Evolutionary conservation across 169 alveolate genomes (phyloP).

Genomic region (Besnoitia besnoiti): DNA sequence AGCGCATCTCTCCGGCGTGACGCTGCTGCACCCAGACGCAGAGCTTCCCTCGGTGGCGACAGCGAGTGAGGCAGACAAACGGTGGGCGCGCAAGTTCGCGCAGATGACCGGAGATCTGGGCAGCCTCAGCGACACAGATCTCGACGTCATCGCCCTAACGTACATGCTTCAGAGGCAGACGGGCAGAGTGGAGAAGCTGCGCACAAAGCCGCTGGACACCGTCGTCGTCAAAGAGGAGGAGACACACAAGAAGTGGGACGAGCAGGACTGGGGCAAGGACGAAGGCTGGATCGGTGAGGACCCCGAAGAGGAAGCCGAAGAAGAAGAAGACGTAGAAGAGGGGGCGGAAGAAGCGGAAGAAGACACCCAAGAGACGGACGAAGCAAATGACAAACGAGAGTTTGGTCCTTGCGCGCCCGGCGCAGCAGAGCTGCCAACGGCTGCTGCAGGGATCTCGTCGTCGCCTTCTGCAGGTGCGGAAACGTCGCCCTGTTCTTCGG

Average conservation of each 20-base stretch:
- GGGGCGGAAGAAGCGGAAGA: neutral
- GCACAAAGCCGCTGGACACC: conserved; percentile 40
- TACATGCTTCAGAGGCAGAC: conserved; percentile 69
- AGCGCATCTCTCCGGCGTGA: conserved; percentile 16
- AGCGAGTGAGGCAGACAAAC: conserved; percentile 36
- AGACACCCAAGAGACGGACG: neutral
- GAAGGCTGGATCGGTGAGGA: neutral
- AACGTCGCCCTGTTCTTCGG: neutral
- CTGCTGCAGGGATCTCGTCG: neutral
- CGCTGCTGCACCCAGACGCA: neutral
- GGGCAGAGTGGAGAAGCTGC: conserved; percentile 49
- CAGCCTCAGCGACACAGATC: conserved; percentile 55
- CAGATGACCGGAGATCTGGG: conserved; percentile 66
- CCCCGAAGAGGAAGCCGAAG: neutral
- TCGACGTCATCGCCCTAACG: conserved; percentile 70
- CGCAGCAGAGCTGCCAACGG: too few relatives aligned
- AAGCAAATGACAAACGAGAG: neutral
- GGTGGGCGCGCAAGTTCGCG: conserved; percentile 69
- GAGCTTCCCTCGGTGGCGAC: conserved; percentile 1
- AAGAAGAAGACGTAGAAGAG: neutral
- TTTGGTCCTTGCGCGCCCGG: too few relatives aligned
- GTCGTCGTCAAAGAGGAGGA: conserved; percentile 28
- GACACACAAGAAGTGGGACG: neutral
- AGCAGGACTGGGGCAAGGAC: neutral
- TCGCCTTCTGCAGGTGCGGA: neutral